Base-by-base conservation (phyloP, 2,329 filamentous ascomycete genomes). In the Talaromyces sp. region DNA sequence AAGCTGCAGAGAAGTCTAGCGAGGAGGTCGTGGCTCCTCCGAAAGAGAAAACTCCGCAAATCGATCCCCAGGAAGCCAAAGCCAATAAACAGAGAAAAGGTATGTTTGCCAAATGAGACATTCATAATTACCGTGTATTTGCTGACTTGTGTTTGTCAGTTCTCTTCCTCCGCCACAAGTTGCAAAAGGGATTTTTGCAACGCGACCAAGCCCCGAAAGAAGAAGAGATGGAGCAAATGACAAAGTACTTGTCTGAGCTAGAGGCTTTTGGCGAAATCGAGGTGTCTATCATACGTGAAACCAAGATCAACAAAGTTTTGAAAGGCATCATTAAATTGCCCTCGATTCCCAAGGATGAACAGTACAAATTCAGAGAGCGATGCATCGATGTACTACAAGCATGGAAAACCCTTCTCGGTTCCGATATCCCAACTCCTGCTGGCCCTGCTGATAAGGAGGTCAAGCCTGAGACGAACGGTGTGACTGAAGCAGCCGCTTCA, bases 271-370 rank as follows among this genome's bases (percentile, higher is more conserved):
- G 87, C 1, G 91, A 96, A 69, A 86, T 98, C 4, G 94, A 98
- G 75, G 92, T 91, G 35, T 88, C 88, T 69, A 95, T 97, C 71
- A 97, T 98, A 73, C 88, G 91, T 68, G 84, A 82, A 14, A 99
- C 95, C 68, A 99, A 98, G 85, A 97, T 99, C 79, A 94, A 98
- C 87, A 99, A 99, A 82, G 94, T 99, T 11, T 85, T 99, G 65
- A 97, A 96, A 82, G 93, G 90, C 4, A 95, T 99, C 70, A 83
- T 97, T 72, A 97, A 97, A 82, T 84, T 99, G 9, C 86, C 89
- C 50, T 85, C 85, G 3, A 96, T 99, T 70, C 93, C 93, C 5
- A 89, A 89, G 67, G 95, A 99, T 69, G 91, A 93, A 41, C 91
- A 96, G 70, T 96, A 90, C 78, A 82, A 90, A 63, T 97, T 99